These are phyloP conservation scores for Aspergillus diversus DNA, from an alignment of 495 filamentous ascomycete species.

Conservation along the genomic window DNA sequence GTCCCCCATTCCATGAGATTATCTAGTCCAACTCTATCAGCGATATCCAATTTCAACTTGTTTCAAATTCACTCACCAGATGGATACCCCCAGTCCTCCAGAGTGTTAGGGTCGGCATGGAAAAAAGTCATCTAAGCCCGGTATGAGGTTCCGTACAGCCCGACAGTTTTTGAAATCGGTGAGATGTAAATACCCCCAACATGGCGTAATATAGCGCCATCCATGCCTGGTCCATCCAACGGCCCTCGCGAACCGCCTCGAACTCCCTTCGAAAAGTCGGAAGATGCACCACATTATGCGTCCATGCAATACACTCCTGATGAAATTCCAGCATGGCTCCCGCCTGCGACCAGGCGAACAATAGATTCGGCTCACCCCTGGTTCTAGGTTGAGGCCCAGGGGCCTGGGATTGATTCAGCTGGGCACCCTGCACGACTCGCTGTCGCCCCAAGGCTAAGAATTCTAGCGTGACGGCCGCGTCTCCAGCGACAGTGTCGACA, in stretches of 20 bases:
- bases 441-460: slow-evolving; percentile 19
- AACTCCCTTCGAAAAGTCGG: slow-evolving; percentile 19
- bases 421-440: slow-evolving; percentile 3
- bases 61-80: no score
- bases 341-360: slow-evolving; percentile 1
- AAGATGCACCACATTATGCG: slow-evolving; percentile 26
- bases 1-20: neutral
- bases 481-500: slow-evolving; percentile 5
- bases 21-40: no score
- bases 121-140: neutral
- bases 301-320: slow-evolving; percentile 15
- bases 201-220: neutral
- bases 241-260: neutral
- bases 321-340: slow-evolving; percentile 12
- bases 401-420: neutral
- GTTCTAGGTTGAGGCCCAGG: neutral
- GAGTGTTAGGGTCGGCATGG: neutral
- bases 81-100: neutral
- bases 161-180: no score
- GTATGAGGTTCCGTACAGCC: no score
- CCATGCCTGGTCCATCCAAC: neutral
- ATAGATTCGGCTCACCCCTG: neutral
- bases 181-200: neutral
- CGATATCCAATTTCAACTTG: no score
- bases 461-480: slow-evolving; percentile 19